Base-by-base conservation (phyloP, 192 early-diverging fungal genomes). In the Backusella parvicylindrica region DNA sequence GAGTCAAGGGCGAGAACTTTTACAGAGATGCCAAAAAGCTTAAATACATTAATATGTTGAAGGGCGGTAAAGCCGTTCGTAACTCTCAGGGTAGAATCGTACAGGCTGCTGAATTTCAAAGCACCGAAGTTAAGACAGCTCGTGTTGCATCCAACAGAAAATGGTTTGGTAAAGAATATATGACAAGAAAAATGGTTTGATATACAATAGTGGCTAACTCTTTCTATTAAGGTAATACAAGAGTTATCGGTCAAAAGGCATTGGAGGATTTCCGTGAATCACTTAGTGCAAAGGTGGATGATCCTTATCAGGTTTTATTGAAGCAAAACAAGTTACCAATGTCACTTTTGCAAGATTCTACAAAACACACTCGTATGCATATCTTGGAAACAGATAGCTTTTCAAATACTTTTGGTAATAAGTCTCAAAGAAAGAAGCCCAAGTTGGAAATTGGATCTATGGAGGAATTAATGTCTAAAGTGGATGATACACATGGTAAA, bases 1-100 rank as follows among this genome's bases (percentile, higher is more conserved):
- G 89, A 79, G 89, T 95, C 68, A 99, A 99, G 87, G 98, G 98
- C 64, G 95, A 96, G 79, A 99, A 99, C 88, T 99, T 98, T 85
- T 99, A 99, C 90, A 89, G 96, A 71, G 98, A 99, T 88, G 93
- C 92, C 63, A 95, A 96, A 81, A 95, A 96, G 80, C 91, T 98
- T 18, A 91, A 94, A 74, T 92, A 92, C 71, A 82, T 98, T 78
- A 96, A 98, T 79, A 94, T 99, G 92, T 88, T 96, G 74, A 97
- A 94, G 80, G 92, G 94, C 65, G 96, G 98, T 35, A 89, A 84
- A 72, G 87, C 97, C 18, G 89, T 87, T 35, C 89, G 96, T 67
- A 89, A 99, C 83, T 75, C 89, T 68, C 88, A 93, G 74, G 98
- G 98, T 69, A 92, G 95, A 73, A 89, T 98, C 71, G 86, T 99